Evolutionary conservation across 1,139 yeast species (phyloP), one percentile per base, ranked within the genome.

Genomic region (Saccharomycopsis crataegensis): DNA sequence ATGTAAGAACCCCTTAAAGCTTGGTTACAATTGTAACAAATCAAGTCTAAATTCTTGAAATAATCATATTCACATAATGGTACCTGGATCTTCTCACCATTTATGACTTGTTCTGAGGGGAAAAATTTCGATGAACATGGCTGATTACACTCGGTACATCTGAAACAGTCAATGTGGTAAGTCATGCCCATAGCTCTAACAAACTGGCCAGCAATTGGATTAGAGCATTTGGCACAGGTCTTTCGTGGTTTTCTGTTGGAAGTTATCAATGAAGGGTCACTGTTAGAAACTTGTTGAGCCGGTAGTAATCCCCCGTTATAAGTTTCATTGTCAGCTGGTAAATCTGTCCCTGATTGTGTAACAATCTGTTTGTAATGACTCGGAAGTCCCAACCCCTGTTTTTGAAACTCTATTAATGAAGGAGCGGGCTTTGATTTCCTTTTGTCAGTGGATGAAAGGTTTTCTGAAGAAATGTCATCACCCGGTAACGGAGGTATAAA

Each of bases 11-110:
- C 98, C 61, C 97, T 73, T 52, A 94, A 74, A 1, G 96, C 96
- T 40, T 77, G 79, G 61, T 88, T 80, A 70, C 99, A 94, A 40
- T 82, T 86, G 64, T 77, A 79, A 65, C 99, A 94, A 36, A 93
- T 55, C 51, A 93, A 74, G 57, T 88, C 86, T 57, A 90, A 77
- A 61, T 95, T 79, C 62, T 82, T 82, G 72, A 93, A 93, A 66
- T 91, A 93, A 69, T 94, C 96, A 61, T 82, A 86, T 68, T 94
- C 99, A 70, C 99, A 94, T 36, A 94, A 74, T 0, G 97, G 89
- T 3, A 88, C 83, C 59, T 82, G 81, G 6, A 61, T 59, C 8
- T 64, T 63, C 3, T 61, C 59, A 1, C 69, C 70, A 11, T 40
- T 38, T 16, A 49, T 42, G 6, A 44, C 44, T 37, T 45, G 40